A percentile compares a stretch with the other conserved stretches of the same genome.
Conservation (phyloP, 2,329 filamentous ascomycete genomes). For the Aspergillus neoniger region DNA sequence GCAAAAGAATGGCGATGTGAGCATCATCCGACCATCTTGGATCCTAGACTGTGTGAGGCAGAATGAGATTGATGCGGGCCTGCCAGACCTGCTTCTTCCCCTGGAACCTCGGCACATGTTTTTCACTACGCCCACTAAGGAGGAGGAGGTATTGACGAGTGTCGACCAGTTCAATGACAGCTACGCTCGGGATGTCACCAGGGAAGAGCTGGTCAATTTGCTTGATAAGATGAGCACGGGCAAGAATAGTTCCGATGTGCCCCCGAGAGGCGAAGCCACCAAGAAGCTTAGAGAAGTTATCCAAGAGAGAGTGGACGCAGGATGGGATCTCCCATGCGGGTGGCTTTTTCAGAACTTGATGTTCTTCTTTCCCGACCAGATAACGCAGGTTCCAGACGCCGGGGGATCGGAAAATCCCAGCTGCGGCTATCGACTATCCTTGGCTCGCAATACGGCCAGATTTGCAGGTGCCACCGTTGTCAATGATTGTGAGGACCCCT, state of each 20-base stretch:
- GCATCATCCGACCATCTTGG: slow-evolving; percentile 80
- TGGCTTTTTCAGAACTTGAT: slow-evolving; percentile 54
- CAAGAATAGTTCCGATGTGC: slow-evolving; percentile 29
- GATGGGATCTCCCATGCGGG: slow-evolving; percentile 39
- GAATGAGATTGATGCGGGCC: slow-evolving; percentile 55
- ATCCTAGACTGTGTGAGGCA: slow-evolving; percentile 75
- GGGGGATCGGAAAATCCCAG: slow-evolving; percentile 7
- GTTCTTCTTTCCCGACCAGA: slow-evolving; percentile 44
- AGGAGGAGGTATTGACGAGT: slow-evolving; percentile 59
- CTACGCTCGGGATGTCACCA: slow-evolving; percentile 69
- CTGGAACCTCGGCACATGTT: slow-evolving; percentile 71
- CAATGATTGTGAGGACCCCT: slow-evolving; percentile 52
- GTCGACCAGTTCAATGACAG: slow-evolving; percentile 81
- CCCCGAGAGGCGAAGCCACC: slow-evolving; percentile 53
- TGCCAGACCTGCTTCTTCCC: slow-evolving; percentile 63
- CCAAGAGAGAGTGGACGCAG: slow-evolving; percentile 45
- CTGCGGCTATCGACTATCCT: slow-evolving; percentile 30
- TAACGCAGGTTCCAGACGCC: not conserved
- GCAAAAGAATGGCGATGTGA: slow-evolving; percentile 68
- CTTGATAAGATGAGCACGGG: slow-evolving; percentile 43
- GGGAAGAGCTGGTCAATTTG: slow-evolving; percentile 60
- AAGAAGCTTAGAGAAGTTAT: slow-evolving; percentile 59
- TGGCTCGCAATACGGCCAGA: slow-evolving; percentile 59
- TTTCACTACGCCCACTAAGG: slow-evolving; percentile 61
- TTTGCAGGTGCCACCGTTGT: slow-evolving; percentile 69